These are phyloP conservation scores for Parathielavia hyrcaniae DNA, from an alignment of 495 filamentous ascomycete species.

Conservation along the genomic window DNA sequence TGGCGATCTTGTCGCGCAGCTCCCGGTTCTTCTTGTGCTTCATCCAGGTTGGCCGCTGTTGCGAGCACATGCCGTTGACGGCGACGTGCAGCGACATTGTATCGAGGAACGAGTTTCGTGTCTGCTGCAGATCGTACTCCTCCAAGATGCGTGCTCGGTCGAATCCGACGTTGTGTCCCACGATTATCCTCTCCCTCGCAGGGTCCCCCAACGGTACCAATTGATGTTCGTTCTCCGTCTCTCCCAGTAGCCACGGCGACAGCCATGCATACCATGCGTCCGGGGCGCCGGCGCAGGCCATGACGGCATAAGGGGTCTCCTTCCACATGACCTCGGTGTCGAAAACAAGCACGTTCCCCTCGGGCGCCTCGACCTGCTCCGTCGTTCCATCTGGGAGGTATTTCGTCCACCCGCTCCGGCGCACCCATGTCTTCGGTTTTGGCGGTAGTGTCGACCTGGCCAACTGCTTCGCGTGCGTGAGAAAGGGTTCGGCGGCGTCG, in stretches of 20 bases:
- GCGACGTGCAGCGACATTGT: constrained; percentile 98
- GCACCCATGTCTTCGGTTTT: constrained; percentile 76
- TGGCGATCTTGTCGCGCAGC: constrained; percentile 70
- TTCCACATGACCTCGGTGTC: constrained; percentile 98
- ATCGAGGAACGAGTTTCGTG: constrained; percentile 83
- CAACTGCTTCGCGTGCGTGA: constrained; percentile 67
- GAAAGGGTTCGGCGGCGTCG: constrained; percentile 84
- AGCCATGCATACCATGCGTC: constrained; percentile 96
- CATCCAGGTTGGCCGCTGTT: constrained; percentile 93
- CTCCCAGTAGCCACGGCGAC: constrained; percentile 87
- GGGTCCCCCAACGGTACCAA: constrained; percentile 80
- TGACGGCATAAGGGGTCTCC: constrained; percentile 80
- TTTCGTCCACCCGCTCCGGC: constrained; percentile 85
- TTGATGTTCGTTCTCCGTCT: constrained; percentile 69
- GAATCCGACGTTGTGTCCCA: constrained; percentile 95
- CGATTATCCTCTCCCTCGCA: constrained; percentile 60
- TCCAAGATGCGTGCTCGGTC: constrained; percentile 83
- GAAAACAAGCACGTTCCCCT: constrained; percentile 79
- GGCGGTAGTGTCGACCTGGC: constrained; percentile 57
- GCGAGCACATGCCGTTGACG: constrained; percentile 98
- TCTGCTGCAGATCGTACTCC: constrained; percentile 79
- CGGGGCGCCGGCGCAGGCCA: constrained; percentile 87
- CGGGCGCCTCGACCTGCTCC: constrained; percentile 66
- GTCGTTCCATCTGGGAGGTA: constrained; percentile 67
- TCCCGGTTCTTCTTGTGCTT: constrained; percentile 87